phyloP scores from a whole-genome alignment of 768 basidiomycete genomes.

The Termitomyces sp. region DNA sequence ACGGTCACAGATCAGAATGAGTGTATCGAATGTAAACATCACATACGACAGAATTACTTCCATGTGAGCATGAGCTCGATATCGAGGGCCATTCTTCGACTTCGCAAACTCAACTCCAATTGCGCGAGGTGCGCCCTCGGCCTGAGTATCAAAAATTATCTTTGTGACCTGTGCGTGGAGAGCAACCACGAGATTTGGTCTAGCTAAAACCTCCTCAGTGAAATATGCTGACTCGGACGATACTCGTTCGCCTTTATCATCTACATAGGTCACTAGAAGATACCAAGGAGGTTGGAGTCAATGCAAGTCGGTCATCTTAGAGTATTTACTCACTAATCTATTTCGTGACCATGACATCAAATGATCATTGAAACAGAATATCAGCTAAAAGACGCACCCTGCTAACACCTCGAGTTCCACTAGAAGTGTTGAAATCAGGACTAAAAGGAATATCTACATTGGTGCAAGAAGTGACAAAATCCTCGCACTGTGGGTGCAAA shows the following conservation, averaged over 20 bases:
- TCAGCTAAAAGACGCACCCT: slow-evolving; percentile 33
- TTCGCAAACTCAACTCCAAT: slow-evolving; percentile 54
- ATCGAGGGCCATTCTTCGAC: slow-evolving; percentile 28
- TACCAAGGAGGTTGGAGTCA: not conserved
- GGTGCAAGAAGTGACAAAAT: slow-evolving; percentile 50
- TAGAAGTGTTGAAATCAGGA: slow-evolving; percentile 52
- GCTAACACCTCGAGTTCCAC: slow-evolving; percentile 52
- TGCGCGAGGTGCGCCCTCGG: slow-evolving; percentile 34
- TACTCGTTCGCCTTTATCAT: slow-evolving; percentile 44
- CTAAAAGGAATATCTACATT: slow-evolving; percentile 48
- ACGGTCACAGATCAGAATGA: not conserved
- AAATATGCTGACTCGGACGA: slow-evolving; percentile 63
- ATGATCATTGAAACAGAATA: not conserved
- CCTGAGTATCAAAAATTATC: slow-evolving; percentile 38
- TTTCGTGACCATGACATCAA: not conserved
- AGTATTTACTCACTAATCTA: slow-evolving; percentile 26
- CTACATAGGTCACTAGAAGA: slow-evolving; percentile 60
- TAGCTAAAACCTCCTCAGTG: slow-evolving; percentile 50
- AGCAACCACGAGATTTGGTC: slow-evolving; percentile 59
- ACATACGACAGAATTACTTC: slow-evolving; percentile 55
- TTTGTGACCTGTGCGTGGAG: slow-evolving; percentile 50
- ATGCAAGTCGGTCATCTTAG: not conserved
- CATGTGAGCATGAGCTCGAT: slow-evolving; percentile 41
- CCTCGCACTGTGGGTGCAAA: slow-evolving; percentile 30
- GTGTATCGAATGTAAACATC: not conserved